Base-by-base conservation (phyloP, 768 basidiomycete genomes). In the Brasilioporus rufonigricans region DNA sequence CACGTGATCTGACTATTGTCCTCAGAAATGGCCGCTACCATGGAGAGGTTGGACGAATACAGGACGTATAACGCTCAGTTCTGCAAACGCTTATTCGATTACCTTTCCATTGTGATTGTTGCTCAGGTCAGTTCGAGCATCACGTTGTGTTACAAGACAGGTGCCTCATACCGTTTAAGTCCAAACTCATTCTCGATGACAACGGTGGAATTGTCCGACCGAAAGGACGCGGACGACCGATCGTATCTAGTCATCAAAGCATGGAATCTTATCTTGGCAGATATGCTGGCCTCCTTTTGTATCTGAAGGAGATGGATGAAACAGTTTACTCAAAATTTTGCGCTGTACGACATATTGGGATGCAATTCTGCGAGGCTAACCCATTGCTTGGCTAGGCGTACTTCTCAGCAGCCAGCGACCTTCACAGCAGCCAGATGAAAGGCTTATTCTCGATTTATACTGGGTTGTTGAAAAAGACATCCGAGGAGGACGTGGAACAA, bases 231-330 rank as follows among this genome's bases (percentile, higher is more conserved):
- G 75, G 79, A 32, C 73, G 78, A 45, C 79, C 82, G 3, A 71
- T 68, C 10, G 73, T 91, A 26, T 63, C 77, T 26, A 73, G 75
- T n/a, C 96, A 98, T 70, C 77, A 78, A 48, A 77, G 81, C 18
- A 78, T 97, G 68, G 93, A 98, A 65, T 76, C 77, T 33, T 92
- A 93, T 69, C 79, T 98, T 19, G 91, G 89, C 23, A 81, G 89
- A 41, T 98, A 98, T 71, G 82, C 88, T 29, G 95, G 95, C 1
- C 71, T 98, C 49, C 83, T 98, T 71, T 76, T 98, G 18, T 98
- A 96, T 66, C 73, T 98, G 53, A 95, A 93, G 68, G 96, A 98
- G 75, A 96, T 98, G 91, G 94, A 97, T 56, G 92, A 97, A 68
- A 74, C 72, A 51, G 72, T 89, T 23, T 98, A 98, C 68, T 88